Base-by-base conservation (phyloP, 1,139 yeast genomes). In the Hansenula lynferdii region DNA sequence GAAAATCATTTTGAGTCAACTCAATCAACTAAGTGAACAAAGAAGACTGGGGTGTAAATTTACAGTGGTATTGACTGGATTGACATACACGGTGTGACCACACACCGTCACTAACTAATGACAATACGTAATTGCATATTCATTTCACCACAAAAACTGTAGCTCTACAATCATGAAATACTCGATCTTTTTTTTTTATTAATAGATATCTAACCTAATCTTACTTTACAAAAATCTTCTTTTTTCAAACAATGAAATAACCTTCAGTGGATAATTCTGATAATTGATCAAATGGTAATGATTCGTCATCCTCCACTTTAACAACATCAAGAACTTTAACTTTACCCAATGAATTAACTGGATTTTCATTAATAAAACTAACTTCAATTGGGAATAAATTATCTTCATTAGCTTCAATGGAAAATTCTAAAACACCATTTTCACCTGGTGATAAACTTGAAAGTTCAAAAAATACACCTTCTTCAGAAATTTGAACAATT, bases 331-430 rank as follows among this genome's bases (percentile, higher is more conserved):
- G 52, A 34, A 76, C 69, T 38, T 63, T 68, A 34, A 77, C 68
- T 32, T 65, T 63, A 39, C 77, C 74, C 40, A 72, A 57, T 17
- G 73, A 65, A 27, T 61, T 48, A 28, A 60, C 58, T 19, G 60
- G 66, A 33, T 57, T 54, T 40, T 59, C 58, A 34, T 64, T 59
- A 18, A 50, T 49, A 44, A 62, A 60, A 23, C 53, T 49, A 29
- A 86, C 74, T 50, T 77, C 77, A 72, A 92, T 79, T 46, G 98
- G 98, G 85, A 89, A 90, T 55, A 92, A 70, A 17, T 80, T 75
- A 47, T 89, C 96, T 61, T 92, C 97, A 36, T 70, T 79, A 8
- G 82, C 85, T 48, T 81, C 83, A 43, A 89, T 77, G 12, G 80
- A 62, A 57, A 90, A 82, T 58, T 86, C 95, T 60, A 92, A 81